Evolutionary conservation across 345 rosid species (phyloP), one percentile per base, ranked within the genome.

Genomic region (Passiflora organensis): DNA sequence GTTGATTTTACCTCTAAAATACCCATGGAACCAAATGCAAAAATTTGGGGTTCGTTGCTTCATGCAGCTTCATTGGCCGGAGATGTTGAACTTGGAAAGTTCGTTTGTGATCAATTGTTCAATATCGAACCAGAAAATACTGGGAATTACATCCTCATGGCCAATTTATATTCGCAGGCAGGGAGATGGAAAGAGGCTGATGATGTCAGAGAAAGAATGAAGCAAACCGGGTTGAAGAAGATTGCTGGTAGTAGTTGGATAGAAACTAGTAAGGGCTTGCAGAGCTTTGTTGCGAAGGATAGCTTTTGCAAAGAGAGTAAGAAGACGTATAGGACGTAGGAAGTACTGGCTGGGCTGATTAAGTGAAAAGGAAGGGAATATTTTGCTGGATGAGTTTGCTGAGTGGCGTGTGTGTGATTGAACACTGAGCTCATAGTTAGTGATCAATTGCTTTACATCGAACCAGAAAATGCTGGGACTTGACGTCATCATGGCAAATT

Each of bases 111-210:
- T 47, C 83, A 15, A 10, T 73, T 87, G 49, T 78, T 83, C 69
- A 77, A 83, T 63, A 77, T 79, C 48, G 97, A 91, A 58, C 88
- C 96, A 0, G 90, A 80, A 53, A 87, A 75, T 60, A 78, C 91
- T 43, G 91, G 89, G 57, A 91, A 75, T 42, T 91, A 82, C 54
- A 66, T 82, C 49, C 59, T 83, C 51, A 82, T 91, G 95, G 89
- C 95, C 48, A 91, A 87, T 66, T 41, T 87, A 22, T 83, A 82
- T 62, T 67, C 97, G 6, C 84, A 79, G 67, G 82, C 90, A 15
- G 95, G 87, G 67, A 87, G 81, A 75, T 83, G 89, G 88, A 77
- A 78, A 59, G 93, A 91, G 68, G 96, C 90, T n/a, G 88, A 83
- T 49, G 71, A 34, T 48, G 67, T 83, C 0, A 79, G 93, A 75